Evolutionary conservation across 2,329 filamentous ascomycete species (phyloP), one percentile per base, ranked within the genome.

Genomic region (Colletotrichum camelliae): DNA sequence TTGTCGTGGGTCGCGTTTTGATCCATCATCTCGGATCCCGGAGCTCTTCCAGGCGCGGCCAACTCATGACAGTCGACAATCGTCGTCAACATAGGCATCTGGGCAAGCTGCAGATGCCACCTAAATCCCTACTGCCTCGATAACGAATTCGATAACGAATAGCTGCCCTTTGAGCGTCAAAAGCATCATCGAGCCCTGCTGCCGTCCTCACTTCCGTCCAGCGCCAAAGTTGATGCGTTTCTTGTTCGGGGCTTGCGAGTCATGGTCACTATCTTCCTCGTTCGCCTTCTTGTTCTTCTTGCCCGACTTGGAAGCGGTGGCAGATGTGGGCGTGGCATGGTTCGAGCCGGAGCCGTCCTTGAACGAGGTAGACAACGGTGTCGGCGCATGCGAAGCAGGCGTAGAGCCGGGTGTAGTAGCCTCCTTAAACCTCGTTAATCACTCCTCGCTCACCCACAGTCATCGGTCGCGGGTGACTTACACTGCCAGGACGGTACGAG

Each of bases 151-250:
- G 43, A 52, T 52, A 16, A 31, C 35, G 7, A 43, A 43, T 2
- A 12, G 16, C 21, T 12, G 58, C 27, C 4, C 58, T 35, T 62
- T 52, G n/a, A 52, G 6, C n/a, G n/a, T 52, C 0, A 1, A 52
- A 52, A 52, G n/a, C 43, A 2, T 52, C 43, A 21, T 52, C n/a
- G 43, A 52, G 43, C 43, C 43, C n/a, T 52, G 43, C 10, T 15
- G 29, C 4, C 58, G 29, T 16, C 15, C 27, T 80, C 76, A 89
- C 80, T 90, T 91, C 71, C 90, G 86, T 35, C 86, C 85, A 1
- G 89, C 88, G 18, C 90, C 90, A 81, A 92, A 92, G 79, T 90
- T 90, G 4, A 90, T 91, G 77, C 91, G 85, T 70, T 90, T 89
- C 82, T 92, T 88, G 80, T 89, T 92, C 57, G 82, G 82, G 64